Conservation (phyloP, 202 grass and related monocot genomes). For the Zoysia matrella region DNA sequence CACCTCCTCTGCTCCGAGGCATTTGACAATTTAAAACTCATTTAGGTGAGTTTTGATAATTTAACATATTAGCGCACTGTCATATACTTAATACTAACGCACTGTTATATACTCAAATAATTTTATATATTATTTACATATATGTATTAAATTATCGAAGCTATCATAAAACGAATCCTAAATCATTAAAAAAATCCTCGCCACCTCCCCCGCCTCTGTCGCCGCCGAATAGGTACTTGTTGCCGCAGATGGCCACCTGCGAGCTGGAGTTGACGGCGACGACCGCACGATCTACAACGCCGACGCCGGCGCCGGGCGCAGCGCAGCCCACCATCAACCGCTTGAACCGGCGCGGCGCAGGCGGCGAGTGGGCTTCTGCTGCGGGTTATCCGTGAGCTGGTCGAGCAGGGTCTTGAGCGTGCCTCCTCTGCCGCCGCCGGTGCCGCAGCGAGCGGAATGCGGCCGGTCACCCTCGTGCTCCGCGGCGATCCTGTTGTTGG, state of each 20-base stretch:
- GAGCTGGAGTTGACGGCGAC: constrained; percentile 58
- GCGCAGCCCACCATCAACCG: background rate
- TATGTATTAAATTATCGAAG: too few species aligned
- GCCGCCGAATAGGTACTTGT: constrained; percentile 47
- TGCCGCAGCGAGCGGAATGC: background rate
- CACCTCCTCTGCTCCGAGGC: too few species aligned
- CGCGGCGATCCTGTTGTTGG: constrained; percentile 50
- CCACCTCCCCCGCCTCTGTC: background rate
- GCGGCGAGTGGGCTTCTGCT: background rate
- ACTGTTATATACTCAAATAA: too few species aligned
- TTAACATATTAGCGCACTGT: too few species aligned
- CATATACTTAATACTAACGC: too few species aligned
- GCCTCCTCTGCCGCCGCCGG: background rate
- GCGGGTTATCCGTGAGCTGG: constrained; percentile 59
- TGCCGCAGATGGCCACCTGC: constrained; percentile 64
- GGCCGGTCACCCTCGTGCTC: constrained; percentile 29
- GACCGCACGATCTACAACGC: constrained; percentile 3
- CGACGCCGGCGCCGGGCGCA: too few species aligned
- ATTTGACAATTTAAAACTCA: too few species aligned
- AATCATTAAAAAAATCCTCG: too few species aligned
- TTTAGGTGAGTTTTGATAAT: too few species aligned
- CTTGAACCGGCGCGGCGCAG: constrained; percentile 52
- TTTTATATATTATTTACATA: too few species aligned
- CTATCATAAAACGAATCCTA: too few species aligned
- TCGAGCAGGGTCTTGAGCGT: constrained; percentile 65